Evolutionary conservation across 345 rosid species (phyloP).

Genomic region (Pseudoturritis turrita): DNA sequence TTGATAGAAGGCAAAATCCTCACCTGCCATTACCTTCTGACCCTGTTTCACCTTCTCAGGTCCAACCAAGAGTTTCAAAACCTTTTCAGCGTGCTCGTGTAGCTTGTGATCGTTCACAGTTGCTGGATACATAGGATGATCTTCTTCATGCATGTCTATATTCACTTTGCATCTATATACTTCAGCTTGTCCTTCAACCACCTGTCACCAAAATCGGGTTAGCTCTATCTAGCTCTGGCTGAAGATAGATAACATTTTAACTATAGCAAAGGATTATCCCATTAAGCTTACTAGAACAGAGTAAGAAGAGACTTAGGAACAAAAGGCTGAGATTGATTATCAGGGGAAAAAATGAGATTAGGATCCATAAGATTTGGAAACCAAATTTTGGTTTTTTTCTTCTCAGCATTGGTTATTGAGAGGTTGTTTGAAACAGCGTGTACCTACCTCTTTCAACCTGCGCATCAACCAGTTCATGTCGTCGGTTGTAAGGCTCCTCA

Average conservation of each 20-base stretch:
- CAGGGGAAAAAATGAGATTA: not conserved
- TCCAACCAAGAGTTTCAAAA: conserved; percentile 54
- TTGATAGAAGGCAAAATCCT: conserved; percentile 84
- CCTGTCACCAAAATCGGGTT: conserved; percentile 38
- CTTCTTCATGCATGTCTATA: conserved; percentile 44
- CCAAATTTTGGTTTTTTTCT: not conserved
- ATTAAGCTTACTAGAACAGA: not conserved
- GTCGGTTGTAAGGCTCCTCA: conserved; percentile 81
- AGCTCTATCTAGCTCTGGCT: not conserved
- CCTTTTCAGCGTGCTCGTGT: conserved; percentile 45
- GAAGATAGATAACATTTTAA: not conserved
- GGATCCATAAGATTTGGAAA: not conserved
- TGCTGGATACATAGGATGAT: conserved; percentile 58
- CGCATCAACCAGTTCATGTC: conserved; percentile 55
- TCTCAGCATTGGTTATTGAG: not conserved
- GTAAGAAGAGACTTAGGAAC: not conserved
- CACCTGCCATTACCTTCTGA: conserved; percentile 63
- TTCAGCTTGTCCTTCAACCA: conserved; percentile 59
- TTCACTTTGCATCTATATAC: conserved; percentile 61
- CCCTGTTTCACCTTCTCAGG: conserved; percentile 44
- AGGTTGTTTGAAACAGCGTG: not conserved
- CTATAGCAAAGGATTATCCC: not conserved
- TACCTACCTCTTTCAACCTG: conserved; percentile 65
- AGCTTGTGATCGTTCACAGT: conserved; percentile 53
- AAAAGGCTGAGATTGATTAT: not conserved